Conservation (phyloP, 1,284 basidiomycete species). For the Cutaneotrichosporon spelunceum region DNA sequence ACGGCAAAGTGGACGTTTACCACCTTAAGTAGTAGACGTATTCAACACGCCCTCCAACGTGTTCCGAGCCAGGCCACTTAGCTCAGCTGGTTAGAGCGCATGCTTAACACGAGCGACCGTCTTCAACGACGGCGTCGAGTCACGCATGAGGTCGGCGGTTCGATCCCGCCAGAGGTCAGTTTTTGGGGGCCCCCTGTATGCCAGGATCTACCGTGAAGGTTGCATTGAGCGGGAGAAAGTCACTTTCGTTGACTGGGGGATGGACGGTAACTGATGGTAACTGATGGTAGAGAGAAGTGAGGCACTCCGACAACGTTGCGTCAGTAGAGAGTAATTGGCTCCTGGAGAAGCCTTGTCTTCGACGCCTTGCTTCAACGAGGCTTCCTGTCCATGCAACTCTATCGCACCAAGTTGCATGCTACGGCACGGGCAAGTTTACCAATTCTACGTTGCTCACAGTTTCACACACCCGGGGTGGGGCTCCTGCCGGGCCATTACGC, state of each 20-base stretch:
- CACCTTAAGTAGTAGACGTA: too few relatives aligned
- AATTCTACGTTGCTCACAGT: constrained; percentile 1
- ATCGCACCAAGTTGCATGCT: constrained; percentile 6
- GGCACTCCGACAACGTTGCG: too few relatives aligned
- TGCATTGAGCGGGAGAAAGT: too few relatives aligned
- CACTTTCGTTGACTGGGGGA: too few relatives aligned
- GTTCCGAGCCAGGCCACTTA: background rate
- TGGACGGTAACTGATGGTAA: too few relatives aligned
- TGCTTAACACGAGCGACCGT: background rate
- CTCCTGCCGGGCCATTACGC: background rate
- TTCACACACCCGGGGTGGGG: background rate
- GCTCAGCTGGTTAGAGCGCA: background rate
- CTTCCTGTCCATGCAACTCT: background rate
- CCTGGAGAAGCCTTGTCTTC: background rate
- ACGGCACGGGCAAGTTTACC: constrained; percentile 4
- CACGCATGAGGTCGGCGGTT: background rate
- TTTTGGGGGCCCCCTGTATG: too few relatives aligned
- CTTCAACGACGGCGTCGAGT: background rate
- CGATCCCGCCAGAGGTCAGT: background rate
- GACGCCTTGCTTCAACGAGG: background rate
- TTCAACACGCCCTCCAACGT: too few relatives aligned
- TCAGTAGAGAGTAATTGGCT: too few relatives aligned
- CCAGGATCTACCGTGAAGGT: too few relatives aligned
- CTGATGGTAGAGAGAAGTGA: too few relatives aligned
- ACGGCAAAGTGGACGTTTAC: too few relatives aligned